A percentile compares a stretch with the other conserved stretches of the same genome.
These are phyloP conservation scores for Prunus salicina DNA, from an alignment of 306 rosid species.

Conservation along the genomic window DNA sequence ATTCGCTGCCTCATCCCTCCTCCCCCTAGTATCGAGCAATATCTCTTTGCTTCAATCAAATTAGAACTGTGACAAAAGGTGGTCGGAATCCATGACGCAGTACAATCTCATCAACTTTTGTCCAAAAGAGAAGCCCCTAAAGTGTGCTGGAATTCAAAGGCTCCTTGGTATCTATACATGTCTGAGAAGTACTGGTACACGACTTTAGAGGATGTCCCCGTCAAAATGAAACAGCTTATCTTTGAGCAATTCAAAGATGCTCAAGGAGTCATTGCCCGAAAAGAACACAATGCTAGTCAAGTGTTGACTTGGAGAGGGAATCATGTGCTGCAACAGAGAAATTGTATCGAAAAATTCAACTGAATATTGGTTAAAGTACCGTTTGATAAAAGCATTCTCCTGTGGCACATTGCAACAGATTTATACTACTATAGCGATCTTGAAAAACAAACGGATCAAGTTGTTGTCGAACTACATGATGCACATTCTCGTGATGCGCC, in stretches of 20 bases:
- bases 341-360: conserved; percentile 25
- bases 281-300: conserved; percentile 3
- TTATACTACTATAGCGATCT: conserved; percentile 39
- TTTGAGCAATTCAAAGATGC: conserved; percentile 28
- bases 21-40: background rate
- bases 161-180: conserved; percentile 25
- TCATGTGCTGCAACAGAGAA: conserved; percentile 41
- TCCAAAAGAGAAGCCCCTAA: conserved; percentile 38
- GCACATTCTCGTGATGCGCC: no score
- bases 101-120: conserved; percentile 58
- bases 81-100: conserved; percentile 58
- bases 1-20: background rate
- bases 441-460: background rate
- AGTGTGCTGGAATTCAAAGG: conserved; percentile 31
- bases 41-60: background rate
- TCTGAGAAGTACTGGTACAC: conserved; percentile 30
- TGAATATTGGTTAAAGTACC: conserved; percentile 41
- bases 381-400: conserved; percentile 57
- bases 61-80: conserved; percentile 46
- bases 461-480: background rate
- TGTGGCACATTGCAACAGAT: conserved; percentile 77
- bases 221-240: conserved; percentile 36
- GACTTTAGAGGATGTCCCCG: conserved; percentile 19
- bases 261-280: conserved; percentile 36
- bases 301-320: conserved; percentile 48